Percentiles rank a stretch among this genome's conserved stretches.
phyloP scores from a whole-genome alignment of 108 stramenopile genomes.

The Nannochloropsis salina region DNA sequence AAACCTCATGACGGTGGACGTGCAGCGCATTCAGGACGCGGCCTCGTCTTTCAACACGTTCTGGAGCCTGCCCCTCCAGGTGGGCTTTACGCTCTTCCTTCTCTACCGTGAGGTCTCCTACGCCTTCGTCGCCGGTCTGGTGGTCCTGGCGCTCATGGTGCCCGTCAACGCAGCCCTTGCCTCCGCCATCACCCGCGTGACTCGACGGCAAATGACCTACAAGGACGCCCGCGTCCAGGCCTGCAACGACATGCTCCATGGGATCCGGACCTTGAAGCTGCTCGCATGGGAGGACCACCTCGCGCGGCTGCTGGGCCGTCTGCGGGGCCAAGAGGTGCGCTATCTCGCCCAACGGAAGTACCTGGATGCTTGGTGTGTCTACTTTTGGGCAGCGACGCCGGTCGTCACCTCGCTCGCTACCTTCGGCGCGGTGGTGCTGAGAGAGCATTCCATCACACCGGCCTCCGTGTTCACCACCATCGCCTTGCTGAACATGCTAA shows the following conservation, averaged over 20 bases:
- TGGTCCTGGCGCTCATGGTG: constrained; percentile 43
- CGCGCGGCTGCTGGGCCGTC: not conserved
- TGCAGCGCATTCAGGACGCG: constrained; percentile 45
- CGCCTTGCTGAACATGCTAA: constrained; percentile 79
- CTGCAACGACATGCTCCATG: constrained; percentile 36
- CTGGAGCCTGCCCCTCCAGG: constrained; percentile 55
- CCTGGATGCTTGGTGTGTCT: constrained; percentile 54
- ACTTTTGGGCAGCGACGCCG: constrained; percentile 57
- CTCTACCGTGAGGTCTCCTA: constrained; percentile 49
- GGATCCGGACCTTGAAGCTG: constrained; percentile 47
- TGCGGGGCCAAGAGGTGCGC: constrained; percentile 28
- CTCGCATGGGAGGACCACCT: constrained; percentile 41
- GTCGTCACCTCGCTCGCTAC: constrained; percentile 76
- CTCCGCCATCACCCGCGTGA: constrained; percentile 45
- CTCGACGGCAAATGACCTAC: constrained; percentile 46
- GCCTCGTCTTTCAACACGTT: constrained; percentile 49
- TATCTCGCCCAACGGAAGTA: constrained; percentile 44
- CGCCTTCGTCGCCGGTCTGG: constrained; percentile 53
- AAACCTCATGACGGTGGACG: constrained; percentile 52
- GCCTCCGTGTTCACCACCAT: constrained; percentile 64
- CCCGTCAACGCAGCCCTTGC: constrained; percentile 51
- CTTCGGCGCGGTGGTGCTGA: constrained; percentile 69
- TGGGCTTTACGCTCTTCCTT: constrained; percentile 51
- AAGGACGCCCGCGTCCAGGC: constrained; percentile 50
- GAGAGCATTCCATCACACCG: constrained; percentile 64